These are phyloP conservation scores for Penicillium diatomitis DNA, from an alignment of 495 filamentous ascomycete species.

Conservation along the genomic window DNA sequence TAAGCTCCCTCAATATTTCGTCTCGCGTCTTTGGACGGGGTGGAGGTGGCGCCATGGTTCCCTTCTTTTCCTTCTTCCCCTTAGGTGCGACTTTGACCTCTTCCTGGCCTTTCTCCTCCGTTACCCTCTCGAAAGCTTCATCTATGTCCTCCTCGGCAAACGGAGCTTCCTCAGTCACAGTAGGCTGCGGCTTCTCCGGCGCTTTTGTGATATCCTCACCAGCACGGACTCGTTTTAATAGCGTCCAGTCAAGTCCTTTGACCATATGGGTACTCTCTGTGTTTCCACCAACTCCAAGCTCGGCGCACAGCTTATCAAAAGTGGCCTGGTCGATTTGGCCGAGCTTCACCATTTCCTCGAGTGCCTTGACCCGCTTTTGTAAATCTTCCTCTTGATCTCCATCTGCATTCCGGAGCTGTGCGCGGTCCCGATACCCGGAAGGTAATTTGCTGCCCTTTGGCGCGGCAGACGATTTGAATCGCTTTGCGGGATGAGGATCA, in stretches of 20 bases:
- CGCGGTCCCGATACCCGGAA: slow-evolving; percentile 79
- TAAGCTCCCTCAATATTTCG: slow-evolving; percentile 75
- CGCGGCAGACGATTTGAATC: slow-evolving; percentile 68
- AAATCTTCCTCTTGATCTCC: slow-evolving; percentile 33
- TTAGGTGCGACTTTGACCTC: slow-evolving; percentile 33
- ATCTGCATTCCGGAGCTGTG: slow-evolving; percentile 37
- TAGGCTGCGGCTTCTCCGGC: slow-evolving; percentile 11
- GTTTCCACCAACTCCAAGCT: slow-evolving; percentile 76
- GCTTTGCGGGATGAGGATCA: slow-evolving; percentile 43
- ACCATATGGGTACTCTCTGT: slow-evolving; percentile 71
- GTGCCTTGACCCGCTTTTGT: slow-evolving; percentile 59
- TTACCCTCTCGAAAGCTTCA: slow-evolving; percentile 61
- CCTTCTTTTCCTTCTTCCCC: slow-evolving; percentile 62
- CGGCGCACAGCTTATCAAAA: slow-evolving; percentile 60
- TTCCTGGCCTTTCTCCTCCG: slow-evolving; percentile 55
- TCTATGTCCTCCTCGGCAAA: slow-evolving; percentile 46
- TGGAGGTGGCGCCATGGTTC: slow-evolving; percentile 58
- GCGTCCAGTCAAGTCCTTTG: slow-evolving; percentile 80
- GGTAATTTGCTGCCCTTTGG: slow-evolving; percentile 79
- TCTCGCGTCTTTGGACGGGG: slow-evolving; percentile 66
- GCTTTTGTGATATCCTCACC: slow-evolving; percentile 57
- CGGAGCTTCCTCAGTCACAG: slow-evolving; percentile 1
- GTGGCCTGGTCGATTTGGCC: slow-evolving; percentile 68
- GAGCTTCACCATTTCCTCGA: slow-evolving; percentile 76
- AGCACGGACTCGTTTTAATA: slow-evolving; percentile 62